Evolutionary conservation across 495 filamentous ascomycete genomes (phyloP), one percentile per base, ranked within the genome.

Genomic region (Patellaria atrata): DNA sequence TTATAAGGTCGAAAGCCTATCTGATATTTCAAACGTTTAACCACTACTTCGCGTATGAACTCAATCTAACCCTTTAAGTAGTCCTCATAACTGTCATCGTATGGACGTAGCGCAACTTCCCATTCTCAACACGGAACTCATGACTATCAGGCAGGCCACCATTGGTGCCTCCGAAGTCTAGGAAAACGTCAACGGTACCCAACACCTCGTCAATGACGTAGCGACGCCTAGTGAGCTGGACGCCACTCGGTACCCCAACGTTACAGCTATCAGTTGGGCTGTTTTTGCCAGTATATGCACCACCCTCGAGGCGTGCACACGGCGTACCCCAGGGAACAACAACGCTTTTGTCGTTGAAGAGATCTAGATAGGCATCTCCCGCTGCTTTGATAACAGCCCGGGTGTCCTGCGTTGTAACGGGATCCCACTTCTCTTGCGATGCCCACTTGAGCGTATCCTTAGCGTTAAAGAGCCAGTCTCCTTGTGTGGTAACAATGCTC

Each of bases 131-230:
- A 16, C 41, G 7, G 21, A 44, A 44, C 23, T 44, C 41, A 37
- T 44, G 41, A 10, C 34, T 33, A 30, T 44, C 41, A n/a, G n/a
- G n/a, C n/a, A n/a, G n/a, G n/a, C n/a, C n/a, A n/a, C 40, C 40
- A 4, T 24, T 36, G 1, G 18, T 33, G 2, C 42, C 41, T 22
- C 16, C 40, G 36, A 68, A 67, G 33, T 57, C 57, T 47, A 65
- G 44, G 17, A 65, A 54, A 11, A 64, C 44, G 18, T 61, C 58
- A 1, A 65, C 61, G 4, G 59, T 61, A 1, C 64, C 64, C 14
- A 63, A 43, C 14, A 54, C 58, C 46, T 66, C 62, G 41, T 68
- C 64, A 34, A 68, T 65, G n/a, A 68, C 61, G 37, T 67, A 67
- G 22, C 59, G 57, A 15, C 64, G 45, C 41, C 62, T 59, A 3